Conservation (phyloP, 192 early-diverging fungal genomes). For the Podila epigama region DNA sequence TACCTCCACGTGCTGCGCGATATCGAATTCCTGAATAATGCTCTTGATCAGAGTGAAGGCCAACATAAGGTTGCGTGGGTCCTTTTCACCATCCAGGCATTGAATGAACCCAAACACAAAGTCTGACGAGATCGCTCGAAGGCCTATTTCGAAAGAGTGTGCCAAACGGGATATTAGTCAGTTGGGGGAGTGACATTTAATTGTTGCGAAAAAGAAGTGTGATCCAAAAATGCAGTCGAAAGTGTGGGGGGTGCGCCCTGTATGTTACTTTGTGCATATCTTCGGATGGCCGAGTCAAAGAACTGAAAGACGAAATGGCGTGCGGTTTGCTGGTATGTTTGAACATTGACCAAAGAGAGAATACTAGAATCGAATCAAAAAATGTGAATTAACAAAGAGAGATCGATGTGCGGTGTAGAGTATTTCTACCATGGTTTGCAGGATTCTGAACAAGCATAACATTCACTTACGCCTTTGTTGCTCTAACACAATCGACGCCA, state of each 20-base stretch:
- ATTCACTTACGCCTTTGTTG: conserved; percentile 57
- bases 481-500: conserved; percentile 57
- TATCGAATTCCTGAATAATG: conserved; percentile 82
- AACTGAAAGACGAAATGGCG: conserved; percentile 78
- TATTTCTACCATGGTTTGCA: neutral
- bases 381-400: neutral
- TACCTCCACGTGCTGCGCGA: conserved; percentile 79
- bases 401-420: neutral
- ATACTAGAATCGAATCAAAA: conserved; percentile 53
- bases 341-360: conserved; percentile 88
- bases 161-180: neutral
- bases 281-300: conserved; percentile 72
- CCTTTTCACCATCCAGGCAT: conserved; percentile 97
- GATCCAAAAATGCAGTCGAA: conserved; percentile 5
- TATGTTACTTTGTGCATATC: conserved; percentile 48
- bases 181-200: conserved; percentile 5
- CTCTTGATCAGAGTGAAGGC: conserved; percentile 80
- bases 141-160: conserved; percentile 50
- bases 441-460: neutral
- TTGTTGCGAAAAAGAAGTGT: conserved; percentile 13
- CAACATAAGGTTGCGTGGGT: conserved; percentile 92
- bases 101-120: conserved; percentile 89
- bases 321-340: conserved; percentile 87
- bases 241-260: neutral
- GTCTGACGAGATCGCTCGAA: conserved; percentile 69